Conservation (phyloP, 1,284 basidiomycete genomes). For the Sporisorium sorghi region DNA sequence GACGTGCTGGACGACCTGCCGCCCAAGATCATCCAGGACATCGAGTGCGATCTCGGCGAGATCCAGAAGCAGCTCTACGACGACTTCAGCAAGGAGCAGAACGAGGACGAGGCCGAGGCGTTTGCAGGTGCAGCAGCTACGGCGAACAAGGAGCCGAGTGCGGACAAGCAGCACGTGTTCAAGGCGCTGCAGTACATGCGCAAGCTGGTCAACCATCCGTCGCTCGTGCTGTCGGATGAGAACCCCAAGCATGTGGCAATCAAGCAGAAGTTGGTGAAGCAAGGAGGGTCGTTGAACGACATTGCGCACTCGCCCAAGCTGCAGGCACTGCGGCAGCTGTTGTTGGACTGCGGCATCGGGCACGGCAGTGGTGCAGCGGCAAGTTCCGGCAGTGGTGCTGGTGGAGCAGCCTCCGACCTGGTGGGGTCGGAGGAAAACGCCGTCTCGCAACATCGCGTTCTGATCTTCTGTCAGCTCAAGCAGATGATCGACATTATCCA, state of each 20-base stretch:
- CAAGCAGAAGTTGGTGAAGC: conserved; percentile 73
- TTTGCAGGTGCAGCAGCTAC: conserved; percentile 66
- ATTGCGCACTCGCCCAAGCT: conserved; percentile 94
- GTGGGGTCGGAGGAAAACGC: conserved; percentile 72
- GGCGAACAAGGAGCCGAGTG: conserved; percentile 73
- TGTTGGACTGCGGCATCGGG: conserved; percentile 90
- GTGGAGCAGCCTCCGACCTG: not conserved
- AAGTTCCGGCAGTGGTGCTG: conserved; percentile 65
- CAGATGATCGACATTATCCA: conserved; percentile 99
- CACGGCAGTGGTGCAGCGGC: conserved; percentile 71
- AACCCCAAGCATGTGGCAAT: conserved; percentile 74
- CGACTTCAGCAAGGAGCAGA: conserved; percentile 79
- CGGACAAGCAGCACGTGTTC: conserved; percentile 70
- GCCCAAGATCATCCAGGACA: conserved; percentile 99
- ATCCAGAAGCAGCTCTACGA: conserved; percentile 77
- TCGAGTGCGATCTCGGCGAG: conserved; percentile 92
- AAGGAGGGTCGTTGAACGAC: conserved; percentile 75
- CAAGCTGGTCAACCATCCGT: conserved; percentile 98
- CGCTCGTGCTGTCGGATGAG: conserved; percentile 58
- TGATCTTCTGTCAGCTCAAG: conserved; percentile 99
- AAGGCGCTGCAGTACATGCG: conserved; percentile 88
- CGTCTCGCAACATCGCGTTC: conserved; percentile 93
- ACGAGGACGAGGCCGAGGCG: conserved; percentile 72
- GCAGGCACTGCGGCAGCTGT: conserved; percentile 73
- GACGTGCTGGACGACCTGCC: conserved; percentile 96